Evolutionary conservation across 306 rosid genomes (phyloP).

Genomic region (Cucurbita maxima): DNA sequence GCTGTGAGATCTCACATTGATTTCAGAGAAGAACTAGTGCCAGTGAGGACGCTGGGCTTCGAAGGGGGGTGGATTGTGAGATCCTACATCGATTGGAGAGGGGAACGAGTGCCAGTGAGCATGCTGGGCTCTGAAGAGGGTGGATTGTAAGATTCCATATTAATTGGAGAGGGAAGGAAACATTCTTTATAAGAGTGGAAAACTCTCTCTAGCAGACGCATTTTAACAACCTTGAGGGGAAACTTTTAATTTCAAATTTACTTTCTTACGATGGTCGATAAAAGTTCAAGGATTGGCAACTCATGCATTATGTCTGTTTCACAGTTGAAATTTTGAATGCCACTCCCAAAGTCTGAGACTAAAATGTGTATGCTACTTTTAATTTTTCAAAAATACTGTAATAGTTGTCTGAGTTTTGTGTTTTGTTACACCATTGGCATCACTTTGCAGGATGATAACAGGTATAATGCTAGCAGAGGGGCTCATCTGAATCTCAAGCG

Average conservation of each 20-base stretch:
- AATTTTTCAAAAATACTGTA: not conserved
- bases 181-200: too few relatives aligned
- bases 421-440: not conserved
- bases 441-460: constrained; percentile 78
- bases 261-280: not conserved
- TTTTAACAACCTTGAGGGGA: not conserved
- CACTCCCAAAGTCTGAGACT: not conserved
- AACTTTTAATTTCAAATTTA: not conserved
- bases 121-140: too few relatives aligned
- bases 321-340: not conserved
- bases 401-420: not conserved
- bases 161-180: too few relatives aligned
- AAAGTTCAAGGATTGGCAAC: not conserved
- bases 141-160: too few relatives aligned
- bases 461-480: constrained; percentile 97
- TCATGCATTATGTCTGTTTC: not conserved
- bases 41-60: too few relatives aligned
- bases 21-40: too few relatives aligned
- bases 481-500: constrained; percentile 99
- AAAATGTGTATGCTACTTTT: not conserved
- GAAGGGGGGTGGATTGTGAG: too few relatives aligned
- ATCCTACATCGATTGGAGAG: too few relatives aligned
- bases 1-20: too few relatives aligned
- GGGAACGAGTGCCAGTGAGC: too few relatives aligned
- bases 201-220: too few relatives aligned